Conservation (phyloP, 2,329 filamentous ascomycete genomes). For the Colletotrichum chrysophilum region DNA sequence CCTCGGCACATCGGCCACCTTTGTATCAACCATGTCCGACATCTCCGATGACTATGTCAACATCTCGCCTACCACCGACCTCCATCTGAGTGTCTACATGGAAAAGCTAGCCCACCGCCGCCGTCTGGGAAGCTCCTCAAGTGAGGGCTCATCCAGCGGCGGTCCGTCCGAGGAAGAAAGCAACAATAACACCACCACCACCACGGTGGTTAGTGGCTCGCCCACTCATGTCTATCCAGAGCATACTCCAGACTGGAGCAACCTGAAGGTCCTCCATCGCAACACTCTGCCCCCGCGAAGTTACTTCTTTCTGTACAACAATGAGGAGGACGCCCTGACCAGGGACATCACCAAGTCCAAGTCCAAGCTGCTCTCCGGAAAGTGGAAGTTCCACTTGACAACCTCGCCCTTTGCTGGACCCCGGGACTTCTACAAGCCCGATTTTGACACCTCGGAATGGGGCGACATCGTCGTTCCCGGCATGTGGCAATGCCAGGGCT, state of each 20-base stretch:
- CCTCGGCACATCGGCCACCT: background rate
- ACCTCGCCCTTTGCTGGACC: slow-evolving; percentile 51
- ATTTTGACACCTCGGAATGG: slow-evolving; percentile 47
- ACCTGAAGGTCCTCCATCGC: slow-evolving; percentile 60
- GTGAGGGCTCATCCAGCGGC: slow-evolving; percentile 5
- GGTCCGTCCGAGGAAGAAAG: background rate
- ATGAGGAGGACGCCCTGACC: slow-evolving; percentile 51
- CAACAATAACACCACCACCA: background rate
- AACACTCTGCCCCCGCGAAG: slow-evolving; percentile 61
- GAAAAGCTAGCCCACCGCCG: slow-evolving; percentile 1
- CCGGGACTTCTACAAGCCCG: slow-evolving; percentile 38
- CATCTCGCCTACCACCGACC: slow-evolving; percentile 13
- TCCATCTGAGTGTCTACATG: slow-evolving; percentile 17
- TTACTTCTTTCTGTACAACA: slow-evolving; percentile 59
- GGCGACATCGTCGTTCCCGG: slow-evolving; percentile 65
- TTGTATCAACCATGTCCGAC: slow-evolving; percentile 13
- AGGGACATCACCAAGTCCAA: slow-evolving; percentile 43
- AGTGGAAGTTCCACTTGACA: slow-evolving; percentile 58
- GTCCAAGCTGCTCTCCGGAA: slow-evolving; percentile 53
- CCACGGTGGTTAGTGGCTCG: background rate
- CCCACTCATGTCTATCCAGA: slow-evolving; percentile 30
- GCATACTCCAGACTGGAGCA: slow-evolving; percentile 62
- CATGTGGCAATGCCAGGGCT: slow-evolving; percentile 75
- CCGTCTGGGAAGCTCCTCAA: slow-evolving; percentile 3
- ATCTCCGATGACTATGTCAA: slow-evolving; percentile 21